Conservation (phyloP, 1,284 basidiomycete genomes). For the Cutaneotrichosporon cavernicola region DNA sequence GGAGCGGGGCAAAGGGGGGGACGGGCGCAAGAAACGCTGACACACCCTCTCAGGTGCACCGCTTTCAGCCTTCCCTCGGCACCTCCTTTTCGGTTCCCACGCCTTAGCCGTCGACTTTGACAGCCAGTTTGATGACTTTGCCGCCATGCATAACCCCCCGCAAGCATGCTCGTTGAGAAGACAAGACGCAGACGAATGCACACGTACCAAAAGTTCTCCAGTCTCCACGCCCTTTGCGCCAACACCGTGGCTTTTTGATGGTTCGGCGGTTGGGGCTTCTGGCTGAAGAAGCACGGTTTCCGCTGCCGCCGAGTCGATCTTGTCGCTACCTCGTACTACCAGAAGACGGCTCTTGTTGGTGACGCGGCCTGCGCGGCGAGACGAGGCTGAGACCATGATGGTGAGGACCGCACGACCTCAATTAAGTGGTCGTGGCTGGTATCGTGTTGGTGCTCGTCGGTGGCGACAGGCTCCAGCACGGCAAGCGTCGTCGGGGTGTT, state of each 20-base stretch:
- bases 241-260: constrained; percentile 45
- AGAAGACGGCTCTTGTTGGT: constrained; percentile 86
- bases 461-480: constrained; percentile 14
- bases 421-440: constrained; percentile 11
- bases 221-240: constrained; percentile 51
- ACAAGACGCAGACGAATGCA: constrained; percentile 31
- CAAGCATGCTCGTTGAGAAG: constrained; percentile 36
- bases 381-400: constrained; percentile 43
- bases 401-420: constrained; percentile 10
- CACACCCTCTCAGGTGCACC: constrained; percentile 10
- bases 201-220: constrained; percentile 51
- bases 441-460: constrained; percentile 10
- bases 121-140: constrained; percentile 26
- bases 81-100: constrained; percentile 19
- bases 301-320: constrained; percentile 73
- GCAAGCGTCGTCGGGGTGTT: constrained; percentile 6
- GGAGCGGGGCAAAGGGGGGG: background rate
- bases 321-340: constrained; percentile 77
- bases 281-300: constrained; percentile 62
- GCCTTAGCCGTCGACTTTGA: constrained; percentile 25
- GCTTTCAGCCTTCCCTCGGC: background rate
- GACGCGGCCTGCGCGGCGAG: constrained; percentile 59
- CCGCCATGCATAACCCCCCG: constrained; percentile 19
- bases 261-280: constrained; percentile 30
- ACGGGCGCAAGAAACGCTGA: background rate